Evolutionary conservation across 1,139 yeast species (phyloP), one percentile per base, ranked within the genome.

Genomic region (Diutina neorugosa): DNA sequence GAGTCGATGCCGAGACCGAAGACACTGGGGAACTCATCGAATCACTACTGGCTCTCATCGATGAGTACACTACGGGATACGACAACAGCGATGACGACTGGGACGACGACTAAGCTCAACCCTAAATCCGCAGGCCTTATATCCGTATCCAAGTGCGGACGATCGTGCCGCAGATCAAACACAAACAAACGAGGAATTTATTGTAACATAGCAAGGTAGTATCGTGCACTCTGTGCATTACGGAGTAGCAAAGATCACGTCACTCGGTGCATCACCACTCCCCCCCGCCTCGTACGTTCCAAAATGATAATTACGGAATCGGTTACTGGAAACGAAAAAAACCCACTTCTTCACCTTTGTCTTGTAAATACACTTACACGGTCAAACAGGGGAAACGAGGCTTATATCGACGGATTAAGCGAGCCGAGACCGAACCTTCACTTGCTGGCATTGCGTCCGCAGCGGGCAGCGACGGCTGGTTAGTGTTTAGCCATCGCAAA

Each of bases 21-120:
- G 50, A 46, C 4, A 19, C 40, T 12, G 40, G 19, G 4, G 50
- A 46, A 11, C 20, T 46, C 5, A 18, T 46, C n/a, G 50, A 46
- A 16, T 14, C 25, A n/a, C 3, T 46, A 11, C 14, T 19, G n/a
- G 9, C 14, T 5, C 3, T 46, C 12, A 18, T 16, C 14, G 50
- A 46, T 9, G 50, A 23, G 3, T 46, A 46, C 16, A 27, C n/a
- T 12, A n/a, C 5, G 1, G 48, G 48, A 1, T 27, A 27, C 12
- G 50, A 46, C 25, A 41, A 46, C 4, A 27, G 27, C 19, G 50
- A 46, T 20, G 50, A 46, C 6, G 44, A 42, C n/a, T 42, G 44
- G 44, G 44, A 42, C 7, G 37, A 31, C 2, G 12, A 31, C 4
- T 8, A 11, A 23, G 25, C 25, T 23, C 25, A 23, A 23, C 25